Conservation (phyloP, 2,329 filamentous ascomycete species). For the Nothophoma quercina region DNA sequence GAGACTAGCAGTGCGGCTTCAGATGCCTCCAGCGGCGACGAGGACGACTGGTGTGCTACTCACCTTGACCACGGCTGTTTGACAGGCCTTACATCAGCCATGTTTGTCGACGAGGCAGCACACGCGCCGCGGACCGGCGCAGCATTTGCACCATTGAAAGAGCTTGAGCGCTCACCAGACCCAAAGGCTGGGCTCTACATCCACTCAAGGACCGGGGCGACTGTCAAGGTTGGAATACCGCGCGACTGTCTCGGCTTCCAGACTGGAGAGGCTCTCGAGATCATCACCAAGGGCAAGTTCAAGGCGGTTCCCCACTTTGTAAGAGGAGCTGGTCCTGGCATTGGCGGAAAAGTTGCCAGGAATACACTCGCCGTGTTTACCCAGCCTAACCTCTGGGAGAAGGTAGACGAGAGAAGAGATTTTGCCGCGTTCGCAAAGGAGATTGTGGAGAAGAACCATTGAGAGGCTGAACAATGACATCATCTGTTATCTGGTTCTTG, state of each 20-base stretch:
- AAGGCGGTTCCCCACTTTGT: slow-evolving; percentile 97
- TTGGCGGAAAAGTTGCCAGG: slow-evolving; percentile 54
- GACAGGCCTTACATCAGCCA: slow-evolving; percentile 90
- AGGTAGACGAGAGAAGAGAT: slow-evolving; percentile 73
- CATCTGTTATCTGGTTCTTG: slow-evolving; percentile 9
- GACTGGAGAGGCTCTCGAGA: slow-evolving; percentile 89
- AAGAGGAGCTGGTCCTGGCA: slow-evolving; percentile 70
- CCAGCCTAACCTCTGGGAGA: slow-evolving; percentile 87
- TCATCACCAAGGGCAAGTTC: slow-evolving; percentile 90
- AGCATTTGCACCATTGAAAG: slow-evolving; percentile 64
- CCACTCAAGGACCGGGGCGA: slow-evolving; percentile 79
- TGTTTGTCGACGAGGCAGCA: slow-evolving; percentile 85
- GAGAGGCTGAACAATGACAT: slow-evolving; percentile 21
- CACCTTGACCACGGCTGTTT: slow-evolving; percentile 93
- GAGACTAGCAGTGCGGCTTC: slow-evolving; percentile 26
- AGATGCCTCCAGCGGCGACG: slow-evolving; percentile 50
- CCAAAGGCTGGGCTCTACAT: slow-evolving; percentile 92
- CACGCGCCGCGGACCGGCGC: slow-evolving; percentile 44
- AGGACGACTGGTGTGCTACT: slow-evolving; percentile 94
- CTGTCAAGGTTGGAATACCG: slow-evolving; percentile 92
- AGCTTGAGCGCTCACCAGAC: slow-evolving; percentile 80
- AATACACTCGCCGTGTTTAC: slow-evolving; percentile 98
- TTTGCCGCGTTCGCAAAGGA: slow-evolving; percentile 78
- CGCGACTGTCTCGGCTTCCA: slow-evolving; percentile 93
- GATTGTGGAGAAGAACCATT: slow-evolving; percentile 58